phyloP scores from a whole-genome alignment of 176 grass and related monocot species.

The Lolium multiflorum region DNA sequence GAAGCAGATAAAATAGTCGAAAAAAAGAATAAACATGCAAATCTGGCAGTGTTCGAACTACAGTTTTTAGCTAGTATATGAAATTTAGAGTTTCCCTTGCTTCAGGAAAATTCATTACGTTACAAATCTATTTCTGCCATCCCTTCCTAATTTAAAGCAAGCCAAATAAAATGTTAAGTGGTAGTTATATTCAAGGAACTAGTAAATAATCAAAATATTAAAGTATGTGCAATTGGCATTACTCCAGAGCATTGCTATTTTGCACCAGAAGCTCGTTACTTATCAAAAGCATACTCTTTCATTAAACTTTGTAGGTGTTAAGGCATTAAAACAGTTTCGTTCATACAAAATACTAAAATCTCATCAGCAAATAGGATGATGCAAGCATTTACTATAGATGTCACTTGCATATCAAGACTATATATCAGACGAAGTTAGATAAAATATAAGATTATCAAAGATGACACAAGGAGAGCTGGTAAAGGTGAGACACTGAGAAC shows the following conservation, averaged over 20 bases:
- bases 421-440: slow-evolving; percentile 27
- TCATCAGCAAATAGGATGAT: slow-evolving; percentile 18
- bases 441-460: slow-evolving; percentile 21
- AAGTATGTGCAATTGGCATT: background rate
- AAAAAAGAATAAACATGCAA: slow-evolving; percentile 13
- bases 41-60: slow-evolving; percentile 13
- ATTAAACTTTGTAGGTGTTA: slow-evolving; percentile 1
- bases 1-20: slow-evolving; percentile 37
- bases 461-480: slow-evolving; percentile 17
- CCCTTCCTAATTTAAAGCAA: slow-evolving; percentile 10
- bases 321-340: slow-evolving; percentile 12
- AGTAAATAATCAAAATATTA: slow-evolving; percentile 29
- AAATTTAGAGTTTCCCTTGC: slow-evolving; percentile 27
- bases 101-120: slow-evolving; percentile 33
- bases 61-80: slow-evolving; percentile 15
- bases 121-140: background rate
- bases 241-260: slow-evolving; percentile 31
- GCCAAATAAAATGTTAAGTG: slow-evolving; percentile 3
- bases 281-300: slow-evolving; percentile 5
- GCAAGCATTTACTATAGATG: background rate
- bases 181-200: background rate
- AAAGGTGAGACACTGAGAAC: slow-evolving; percentile 8
- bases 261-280: slow-evolving; percentile 1
- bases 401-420: slow-evolving; percentile 23
- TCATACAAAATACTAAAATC: slow-evolving; percentile 3